Evolutionary conservation across 495 filamentous ascomycete genomes (phyloP).

Genomic region (Aspergillus leporis): DNA sequence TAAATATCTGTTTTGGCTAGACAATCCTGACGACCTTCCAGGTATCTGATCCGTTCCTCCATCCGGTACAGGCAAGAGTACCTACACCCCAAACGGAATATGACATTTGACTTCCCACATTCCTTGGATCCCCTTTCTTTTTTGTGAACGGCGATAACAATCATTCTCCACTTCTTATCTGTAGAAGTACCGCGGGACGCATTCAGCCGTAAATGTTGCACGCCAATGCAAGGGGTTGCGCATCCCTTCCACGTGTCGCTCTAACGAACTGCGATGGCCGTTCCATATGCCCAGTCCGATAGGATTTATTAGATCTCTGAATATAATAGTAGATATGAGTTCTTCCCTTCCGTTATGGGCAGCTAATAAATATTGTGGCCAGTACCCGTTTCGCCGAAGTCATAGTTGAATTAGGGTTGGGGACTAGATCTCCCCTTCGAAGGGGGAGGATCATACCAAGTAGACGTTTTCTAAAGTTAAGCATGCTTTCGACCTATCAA

Average conservation of each 20-base stretch:
- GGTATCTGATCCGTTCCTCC: no score
- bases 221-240: neutral
- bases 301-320: neutral
- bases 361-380: no score
- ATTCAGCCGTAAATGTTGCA: neutral
- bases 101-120: neutral
- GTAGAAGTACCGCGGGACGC: neutral
- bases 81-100: neutral
- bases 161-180: neutral
- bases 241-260: neutral
- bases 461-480: neutral
- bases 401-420: neutral
- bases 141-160: neutral
- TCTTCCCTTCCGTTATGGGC: neutral
- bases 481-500: neutral
- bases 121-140: neutral
- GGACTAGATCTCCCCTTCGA: neutral
- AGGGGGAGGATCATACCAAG: neutral
- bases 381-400: neutral
- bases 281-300: neutral
- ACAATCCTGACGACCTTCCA: neutral
- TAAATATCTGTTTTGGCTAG: neutral
- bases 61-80: no score
- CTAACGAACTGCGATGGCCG: neutral
- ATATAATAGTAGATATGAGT: neutral